A percentile compares a stretch with the other conserved stretches of the same genome.
phyloP scores from a whole-genome alignment of 225 moss, liverwort and hornwort genomes.

The Physcomitrium patens region DNA sequence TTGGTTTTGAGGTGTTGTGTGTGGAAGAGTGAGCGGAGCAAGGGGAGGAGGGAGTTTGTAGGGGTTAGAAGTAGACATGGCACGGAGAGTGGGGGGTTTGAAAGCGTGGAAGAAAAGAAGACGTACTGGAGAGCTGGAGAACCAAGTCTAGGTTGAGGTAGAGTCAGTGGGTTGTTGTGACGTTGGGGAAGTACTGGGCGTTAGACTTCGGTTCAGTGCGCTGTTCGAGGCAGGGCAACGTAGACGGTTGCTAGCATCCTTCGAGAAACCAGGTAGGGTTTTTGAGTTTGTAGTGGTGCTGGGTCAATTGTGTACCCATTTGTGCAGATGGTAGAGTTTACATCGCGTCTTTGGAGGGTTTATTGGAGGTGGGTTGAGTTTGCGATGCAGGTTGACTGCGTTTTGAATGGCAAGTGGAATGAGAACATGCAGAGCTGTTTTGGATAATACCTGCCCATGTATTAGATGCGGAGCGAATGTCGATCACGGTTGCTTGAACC shows the following conservation, averaged over 20 bases:
- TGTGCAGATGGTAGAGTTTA: too few species aligned
- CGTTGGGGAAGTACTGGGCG: slow-evolving; percentile 34
- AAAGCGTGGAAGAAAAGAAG: slow-evolving; percentile 31
- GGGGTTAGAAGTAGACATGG: slow-evolving; percentile 38
- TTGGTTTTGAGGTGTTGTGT: not conserved
- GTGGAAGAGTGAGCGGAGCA: not conserved
- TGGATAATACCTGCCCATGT: too few species aligned
- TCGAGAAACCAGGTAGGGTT: not conserved
- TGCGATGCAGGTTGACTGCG: too few species aligned
- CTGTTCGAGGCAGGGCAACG: not conserved
- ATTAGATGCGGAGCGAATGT: too few species aligned
- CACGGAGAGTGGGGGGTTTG: slow-evolving; percentile 27
- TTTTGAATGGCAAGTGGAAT: too few species aligned
- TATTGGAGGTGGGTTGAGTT: too few species aligned
- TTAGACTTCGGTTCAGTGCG: not conserved
- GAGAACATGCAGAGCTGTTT: too few species aligned
- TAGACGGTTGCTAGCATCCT: not conserved
- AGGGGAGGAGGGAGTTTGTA: too few species aligned
- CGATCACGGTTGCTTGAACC: too few species aligned
- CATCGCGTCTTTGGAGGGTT: too few species aligned
- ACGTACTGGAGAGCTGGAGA: not conserved
- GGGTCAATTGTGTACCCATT: too few species aligned
- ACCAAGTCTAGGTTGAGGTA: not conserved
- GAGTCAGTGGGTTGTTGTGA: slow-evolving; percentile 35
- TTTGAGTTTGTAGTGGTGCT: too few species aligned